phyloP scores from a whole-genome alignment of 2,329 filamentous ascomycete species.

The Fusarium decemcellulare region DNA sequence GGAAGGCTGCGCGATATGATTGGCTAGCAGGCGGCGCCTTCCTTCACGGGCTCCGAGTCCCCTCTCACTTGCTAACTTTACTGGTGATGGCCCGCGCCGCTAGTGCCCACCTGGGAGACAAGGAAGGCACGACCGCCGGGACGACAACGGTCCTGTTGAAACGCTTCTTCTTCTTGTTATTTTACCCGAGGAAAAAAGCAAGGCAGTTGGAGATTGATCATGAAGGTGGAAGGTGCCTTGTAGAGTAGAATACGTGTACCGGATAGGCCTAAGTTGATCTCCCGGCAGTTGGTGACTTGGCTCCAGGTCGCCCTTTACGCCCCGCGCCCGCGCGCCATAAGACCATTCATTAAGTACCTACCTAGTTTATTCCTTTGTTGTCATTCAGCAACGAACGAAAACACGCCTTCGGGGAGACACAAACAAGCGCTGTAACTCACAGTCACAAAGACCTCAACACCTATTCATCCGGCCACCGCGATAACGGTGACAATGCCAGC shows the following conservation, averaged over 20 bases:
- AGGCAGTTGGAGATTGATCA: neutral
- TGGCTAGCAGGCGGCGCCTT: conserved; percentile 36
- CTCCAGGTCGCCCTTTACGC: conserved; percentile 4
- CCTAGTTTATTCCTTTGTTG: conserved; percentile 19
- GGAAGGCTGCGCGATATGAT: conserved; percentile 41
- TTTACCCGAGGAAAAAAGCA: neutral
- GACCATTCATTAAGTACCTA: neutral
- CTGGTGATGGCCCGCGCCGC: conserved; percentile 36
- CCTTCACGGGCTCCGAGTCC: conserved; percentile 33
- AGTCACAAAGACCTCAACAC: neutral
- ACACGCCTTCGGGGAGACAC: neutral
- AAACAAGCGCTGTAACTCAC: neutral
- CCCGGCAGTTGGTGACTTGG: neutral
- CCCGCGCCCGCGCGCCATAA: conserved; percentile 14
- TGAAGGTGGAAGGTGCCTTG: neutral
- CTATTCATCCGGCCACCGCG: neutral
- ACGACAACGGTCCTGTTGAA: conserved; percentile 16
- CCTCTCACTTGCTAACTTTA: conserved; percentile 38
- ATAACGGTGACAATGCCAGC: neutral
- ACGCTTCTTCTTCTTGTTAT: conserved; percentile 4
- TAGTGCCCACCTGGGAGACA: conserved; percentile 28
- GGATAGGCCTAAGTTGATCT: neutral
- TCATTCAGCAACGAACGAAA: conserved; percentile 30
- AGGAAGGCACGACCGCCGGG: conserved; percentile 21
- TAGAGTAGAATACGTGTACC: neutral